A percentile compares a stretch with the other conserved stretches of the same genome.
Evolutionary conservation across 345 rosid species (phyloP).

Genomic region (Cardamine resedifolia): DNA sequence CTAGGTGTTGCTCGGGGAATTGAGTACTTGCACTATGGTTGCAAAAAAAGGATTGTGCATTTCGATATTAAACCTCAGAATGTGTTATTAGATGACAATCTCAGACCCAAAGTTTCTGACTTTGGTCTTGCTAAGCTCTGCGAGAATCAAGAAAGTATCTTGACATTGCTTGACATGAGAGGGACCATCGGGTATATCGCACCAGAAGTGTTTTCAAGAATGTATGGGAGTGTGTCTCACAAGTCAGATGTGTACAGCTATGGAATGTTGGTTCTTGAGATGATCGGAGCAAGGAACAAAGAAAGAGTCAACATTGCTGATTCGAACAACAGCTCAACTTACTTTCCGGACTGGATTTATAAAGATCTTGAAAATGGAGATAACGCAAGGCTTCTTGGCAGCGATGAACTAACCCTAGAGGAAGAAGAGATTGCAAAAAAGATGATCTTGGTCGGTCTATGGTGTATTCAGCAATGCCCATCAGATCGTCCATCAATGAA

Average conservation of each 20-base stretch:
- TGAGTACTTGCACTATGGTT: constrained; percentile 46
- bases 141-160: constrained; percentile 29
- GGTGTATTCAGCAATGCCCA: constrained; percentile 30
- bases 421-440: constrained; percentile 25
- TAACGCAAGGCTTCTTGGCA: background rate
- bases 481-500: constrained; percentile 32
- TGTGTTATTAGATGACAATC: constrained; percentile 37
- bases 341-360: constrained; percentile 30
- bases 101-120: constrained; percentile 44
- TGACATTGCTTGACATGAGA: constrained; percentile 33
- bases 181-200: constrained; percentile 52
- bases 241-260: constrained; percentile 51
- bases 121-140: constrained; percentile 50
- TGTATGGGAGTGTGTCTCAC: constrained; percentile 42
- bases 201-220: constrained; percentile 41
- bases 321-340: background rate
- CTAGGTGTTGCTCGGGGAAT: constrained; percentile 46
- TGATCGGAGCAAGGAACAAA: constrained; percentile 41
- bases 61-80: constrained; percentile 52
- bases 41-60: constrained; percentile 49
- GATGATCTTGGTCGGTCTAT: constrained; percentile 24
- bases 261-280: constrained; percentile 51
- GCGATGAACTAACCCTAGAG: constrained; percentile 4
- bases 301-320: background rate
- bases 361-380: constrained; percentile 16